Conservation (phyloP, 2,329 filamentous ascomycete genomes). For the Fusarium sambucinum region DNA sequence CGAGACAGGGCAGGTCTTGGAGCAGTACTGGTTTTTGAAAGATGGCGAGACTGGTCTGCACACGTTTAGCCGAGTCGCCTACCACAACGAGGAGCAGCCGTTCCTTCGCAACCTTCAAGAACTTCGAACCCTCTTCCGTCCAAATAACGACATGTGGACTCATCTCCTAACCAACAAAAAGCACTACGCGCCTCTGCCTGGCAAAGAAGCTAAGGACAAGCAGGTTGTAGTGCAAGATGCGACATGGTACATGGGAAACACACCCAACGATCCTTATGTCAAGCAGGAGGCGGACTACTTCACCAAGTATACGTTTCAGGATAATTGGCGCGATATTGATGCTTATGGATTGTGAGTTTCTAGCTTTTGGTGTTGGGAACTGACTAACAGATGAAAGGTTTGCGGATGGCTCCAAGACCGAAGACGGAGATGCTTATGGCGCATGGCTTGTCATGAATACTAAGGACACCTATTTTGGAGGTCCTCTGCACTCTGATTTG, state of each 20-base stretch:
- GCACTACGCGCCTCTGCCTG: constrained; percentile 63
- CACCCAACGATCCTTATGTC: constrained; percentile 67
- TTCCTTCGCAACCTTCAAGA: constrained; percentile 71
- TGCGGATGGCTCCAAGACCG: constrained; percentile 56
- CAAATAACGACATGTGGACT: constrained; percentile 71
- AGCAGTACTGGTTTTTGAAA: constrained; percentile 74
- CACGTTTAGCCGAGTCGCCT: constrained; percentile 69
- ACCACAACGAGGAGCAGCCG: constrained; percentile 68
- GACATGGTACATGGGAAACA: constrained; percentile 70
- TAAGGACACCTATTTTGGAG: constrained; percentile 71
- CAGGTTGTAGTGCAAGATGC: constrained; percentile 71
- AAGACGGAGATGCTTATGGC: constrained; percentile 66
- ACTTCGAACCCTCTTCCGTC: constrained; percentile 71
- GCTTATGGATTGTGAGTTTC: constrained; percentile 63
- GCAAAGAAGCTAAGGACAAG: constrained; percentile 52
- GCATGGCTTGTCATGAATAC: constrained; percentile 75
- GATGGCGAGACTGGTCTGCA: constrained; percentile 73
- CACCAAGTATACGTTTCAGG: constrained; percentile 74
- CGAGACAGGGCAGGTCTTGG: constrained; percentile 67
- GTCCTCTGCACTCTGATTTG: constrained; percentile 72
- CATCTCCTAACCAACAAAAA: constrained; percentile 69
- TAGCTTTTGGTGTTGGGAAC: accelerated
- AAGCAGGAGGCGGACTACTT: constrained; percentile 70
- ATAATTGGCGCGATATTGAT: constrained; percentile 68
- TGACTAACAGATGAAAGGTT: constrained; percentile 44